phyloP scores from a whole-genome alignment of 2,329 filamentous ascomycete genomes.

The Verruconis gallopava region DNA sequence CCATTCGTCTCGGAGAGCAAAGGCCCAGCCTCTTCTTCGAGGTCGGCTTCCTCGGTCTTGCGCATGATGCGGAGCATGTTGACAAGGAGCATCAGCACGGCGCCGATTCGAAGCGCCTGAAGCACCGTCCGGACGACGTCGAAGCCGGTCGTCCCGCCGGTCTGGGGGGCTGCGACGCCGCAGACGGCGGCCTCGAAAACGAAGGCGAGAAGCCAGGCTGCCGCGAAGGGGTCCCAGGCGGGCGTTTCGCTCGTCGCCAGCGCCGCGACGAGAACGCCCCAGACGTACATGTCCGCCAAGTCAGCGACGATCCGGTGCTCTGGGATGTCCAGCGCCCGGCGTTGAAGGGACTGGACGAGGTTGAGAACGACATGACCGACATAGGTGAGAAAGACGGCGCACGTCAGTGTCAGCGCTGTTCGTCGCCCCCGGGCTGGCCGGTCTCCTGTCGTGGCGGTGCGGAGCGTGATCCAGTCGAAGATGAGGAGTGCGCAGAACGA shows the following conservation, averaged over 20 bases:
- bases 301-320: constrained; percentile 6
- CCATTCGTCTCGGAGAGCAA: constrained; percentile 2
- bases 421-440: neutral
- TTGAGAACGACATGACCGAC: constrained; percentile 4
- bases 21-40: constrained; percentile 6
- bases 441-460: neutral
- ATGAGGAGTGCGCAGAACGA: neutral
- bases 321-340: neutral
- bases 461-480: neutral
- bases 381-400: constrained; percentile 1
- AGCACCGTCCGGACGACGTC: neutral
- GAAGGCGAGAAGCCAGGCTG: constrained; percentile 1
- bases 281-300: constrained; percentile 3
- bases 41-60: neutral
- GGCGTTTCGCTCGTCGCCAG: neutral
- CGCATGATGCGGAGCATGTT: neutral
- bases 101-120: constrained; percentile 4
- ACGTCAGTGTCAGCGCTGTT: neutral
- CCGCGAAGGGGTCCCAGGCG: constrained; percentile 4
- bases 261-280: neutral
- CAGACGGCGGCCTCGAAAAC: constrained; percentile 3
- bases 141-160: neutral
- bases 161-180: neutral
- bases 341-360: constrained; percentile 2
- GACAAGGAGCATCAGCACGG: constrained; percentile 1